Evolutionary conservation across 2,329 filamentous ascomycete genomes (phyloP), one percentile per base, ranked within the genome.

Genomic region (Chrysoporthe puriensis): DNA sequence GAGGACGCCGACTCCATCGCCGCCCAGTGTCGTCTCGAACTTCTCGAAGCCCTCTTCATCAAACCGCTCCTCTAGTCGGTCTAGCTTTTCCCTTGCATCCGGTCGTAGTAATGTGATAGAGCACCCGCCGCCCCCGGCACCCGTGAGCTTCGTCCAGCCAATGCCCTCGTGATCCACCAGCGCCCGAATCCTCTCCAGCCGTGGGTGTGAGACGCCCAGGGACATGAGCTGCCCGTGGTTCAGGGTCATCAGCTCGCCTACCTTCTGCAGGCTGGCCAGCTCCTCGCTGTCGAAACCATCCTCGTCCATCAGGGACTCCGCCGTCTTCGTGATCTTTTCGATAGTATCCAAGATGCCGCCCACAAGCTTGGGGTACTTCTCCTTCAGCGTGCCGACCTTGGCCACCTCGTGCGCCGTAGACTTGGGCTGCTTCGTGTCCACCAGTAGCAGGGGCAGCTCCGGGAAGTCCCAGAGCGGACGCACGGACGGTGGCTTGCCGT

Each of bases 131-230:
- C 96, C 96, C 32, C 96, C 96, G 1, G 96, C 96, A 44, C 96
- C 96, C 0, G 96, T 99, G 67, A 99, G 86, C 78, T 99, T 99
- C 14, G 96, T 97, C 94, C 94, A 99, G 42, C 96, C 96, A 66
- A 97, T 91, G 52, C 91, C 91, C 66, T 93, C 88, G 73, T 96
- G 89, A 72, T 99, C 95, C 61, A 97, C 91, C 36, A 99, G 83
- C 79, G 97, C 95, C 70, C 96, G 89, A 73, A 99, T 90, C 43
- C 95, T 89, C 80, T 99, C 96, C 36, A 99, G 85, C 59, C 94
- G 90, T 0, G 96, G 96, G 78, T 99, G 96, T 1, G 94, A 98
- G 40, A 98, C 96, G 8, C 96, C 96, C 3, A 99, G 83, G 0
- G 94, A 91, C n/a, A 93, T 90, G 32, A 99, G 84, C 57, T 98